Percentiles rank a stretch among this genome's conserved stretches.
phyloP scores from a whole-genome alignment of 2,329 filamentous ascomycete species.

The Passalora sequoiae region DNA sequence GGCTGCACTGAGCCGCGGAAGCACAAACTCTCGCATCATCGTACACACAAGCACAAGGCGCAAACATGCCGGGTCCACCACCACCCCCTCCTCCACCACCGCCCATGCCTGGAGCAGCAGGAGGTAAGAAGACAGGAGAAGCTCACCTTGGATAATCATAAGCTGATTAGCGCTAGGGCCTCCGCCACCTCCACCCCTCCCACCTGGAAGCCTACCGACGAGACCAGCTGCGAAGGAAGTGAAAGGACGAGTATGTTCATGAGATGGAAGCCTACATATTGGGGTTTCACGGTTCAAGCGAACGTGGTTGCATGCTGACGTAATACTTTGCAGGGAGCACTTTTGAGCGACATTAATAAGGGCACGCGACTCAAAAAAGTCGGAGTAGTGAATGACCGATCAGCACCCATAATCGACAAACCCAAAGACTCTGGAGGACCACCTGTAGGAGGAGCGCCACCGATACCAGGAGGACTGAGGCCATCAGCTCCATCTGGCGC shows the following conservation, averaged over 20 bases:
- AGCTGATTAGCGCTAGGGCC: conserved; percentile 16
- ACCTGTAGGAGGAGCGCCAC: conserved; percentile 69
- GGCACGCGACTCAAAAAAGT: conserved; percentile 73
- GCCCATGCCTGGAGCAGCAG: conserved; percentile 52
- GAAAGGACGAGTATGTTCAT: conserved; percentile 58
- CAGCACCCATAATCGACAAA: conserved; percentile 65
- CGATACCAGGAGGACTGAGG: conserved; percentile 68
- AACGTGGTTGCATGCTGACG: conserved; percentile 6
- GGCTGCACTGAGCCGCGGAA: background rate
- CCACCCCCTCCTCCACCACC: conserved; percentile 65
- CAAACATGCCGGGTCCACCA: conserved; percentile 49
- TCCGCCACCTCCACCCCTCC: conserved; percentile 49
- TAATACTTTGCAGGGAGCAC: conserved; percentile 59
- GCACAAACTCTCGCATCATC: too few relatives aligned
- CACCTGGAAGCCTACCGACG: conserved; percentile 49
- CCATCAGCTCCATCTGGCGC: conserved; percentile 59
- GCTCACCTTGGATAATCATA: too few relatives aligned
- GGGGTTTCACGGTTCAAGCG: background rate
- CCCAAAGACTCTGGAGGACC: conserved; percentile 49
- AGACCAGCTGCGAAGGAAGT: conserved; percentile 53
- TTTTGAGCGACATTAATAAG: conserved; percentile 82
- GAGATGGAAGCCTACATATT: background rate
- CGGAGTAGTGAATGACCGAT: conserved; percentile 83
- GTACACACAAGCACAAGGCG: conserved; percentile 1
- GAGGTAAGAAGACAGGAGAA: too few relatives aligned